Evolutionary conservation across 2,329 filamentous ascomycete species (phyloP), one percentile per base, ranked within the genome.

Genomic region (Aspergillus latus): DNA sequence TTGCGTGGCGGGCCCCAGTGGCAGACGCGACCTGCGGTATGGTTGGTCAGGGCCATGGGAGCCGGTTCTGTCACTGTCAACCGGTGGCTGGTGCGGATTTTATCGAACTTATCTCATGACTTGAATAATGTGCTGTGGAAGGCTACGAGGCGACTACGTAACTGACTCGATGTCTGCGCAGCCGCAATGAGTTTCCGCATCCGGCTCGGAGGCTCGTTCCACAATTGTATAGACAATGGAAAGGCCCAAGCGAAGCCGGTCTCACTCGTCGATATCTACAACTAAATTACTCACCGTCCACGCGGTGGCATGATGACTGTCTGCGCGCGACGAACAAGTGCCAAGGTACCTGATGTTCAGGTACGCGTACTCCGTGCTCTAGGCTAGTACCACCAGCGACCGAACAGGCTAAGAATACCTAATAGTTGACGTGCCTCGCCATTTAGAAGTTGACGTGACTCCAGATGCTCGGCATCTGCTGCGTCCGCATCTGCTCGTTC

Each of bases 1-100:
- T 52, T 46, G 50, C 50, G 50, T 28, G 50, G 50, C 50, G 11
- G 29, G 36, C 37, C 45, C 37, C 5, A 45, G 26, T 7, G 11
- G 8, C 26, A 29, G 26, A 10, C 42, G 1, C 29, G 2, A 7
- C 21, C 16, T 5, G 11, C 13, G 10, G 15, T 45, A 21, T 48
- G 30, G 16, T 37, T 28, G 32, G 45, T 8, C 2, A 5, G 16
- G 11, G 10, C n/a, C 45, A 21, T 36, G 32, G 32, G 21, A 36
- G 21, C 15, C 9, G 34, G 5, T 7, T 2, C 11, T 5, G 21
- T 28, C 4, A 30, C 11, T 21, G 21, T 13, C 3, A 28, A n/a
- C 10, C 11, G 13, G 28, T 16, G 37, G 26, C 42, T 44, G 26
- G 42, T n/a, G 21, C 28, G 1, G 43, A 45, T 45, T 29, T 21